A percentile compares a stretch with the other conserved stretches of the same genome.
Conservation (phyloP, 345 rosid species). For the Lepidium sativum region DNA sequence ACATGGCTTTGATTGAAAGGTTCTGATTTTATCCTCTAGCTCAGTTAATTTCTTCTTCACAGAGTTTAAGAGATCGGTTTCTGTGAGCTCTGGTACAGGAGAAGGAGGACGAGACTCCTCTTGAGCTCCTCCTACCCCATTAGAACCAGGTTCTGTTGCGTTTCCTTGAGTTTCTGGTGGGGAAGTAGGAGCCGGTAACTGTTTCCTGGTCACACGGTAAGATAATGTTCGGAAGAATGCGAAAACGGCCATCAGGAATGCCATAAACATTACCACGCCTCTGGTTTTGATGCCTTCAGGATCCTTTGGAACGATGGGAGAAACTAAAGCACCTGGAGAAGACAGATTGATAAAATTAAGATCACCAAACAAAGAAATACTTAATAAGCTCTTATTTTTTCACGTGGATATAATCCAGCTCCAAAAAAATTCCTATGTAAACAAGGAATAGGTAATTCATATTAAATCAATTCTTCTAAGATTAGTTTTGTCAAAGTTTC, state of each 20-base stretch:
- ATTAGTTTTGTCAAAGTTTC: not conserved
- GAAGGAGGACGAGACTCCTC: constrained; percentile 53
- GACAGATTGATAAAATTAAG: not conserved
- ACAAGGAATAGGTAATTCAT: not conserved
- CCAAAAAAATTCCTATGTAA: not conserved
- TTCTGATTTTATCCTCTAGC: constrained; percentile 80
- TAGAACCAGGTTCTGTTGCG: constrained; percentile 27
- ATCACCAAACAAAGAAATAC: not conserved
- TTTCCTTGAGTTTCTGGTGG: constrained; percentile 22
- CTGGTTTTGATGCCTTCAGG: constrained; percentile 50
- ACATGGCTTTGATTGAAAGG: constrained; percentile 73
- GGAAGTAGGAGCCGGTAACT: constrained; percentile 28
- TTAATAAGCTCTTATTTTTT: not conserved
- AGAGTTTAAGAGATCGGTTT: constrained; percentile 54
- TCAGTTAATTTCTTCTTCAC: constrained; percentile 78
- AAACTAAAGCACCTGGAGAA: constrained; percentile 9
- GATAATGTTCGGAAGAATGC: constrained; percentile 43
- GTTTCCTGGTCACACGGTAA: constrained; percentile 36
- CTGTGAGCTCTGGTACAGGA: constrained; percentile 49
- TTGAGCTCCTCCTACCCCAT: constrained; percentile 6
- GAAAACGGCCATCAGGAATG: constrained; percentile 52
- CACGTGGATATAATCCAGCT: no score
- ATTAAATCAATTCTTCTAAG: not conserved
- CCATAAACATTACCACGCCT: constrained; percentile 34
- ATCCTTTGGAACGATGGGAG: constrained; percentile 17